Evolutionary conservation across 148 eudicot species (phyloP).

Genomic region (Talinum fruticosum): DNA sequence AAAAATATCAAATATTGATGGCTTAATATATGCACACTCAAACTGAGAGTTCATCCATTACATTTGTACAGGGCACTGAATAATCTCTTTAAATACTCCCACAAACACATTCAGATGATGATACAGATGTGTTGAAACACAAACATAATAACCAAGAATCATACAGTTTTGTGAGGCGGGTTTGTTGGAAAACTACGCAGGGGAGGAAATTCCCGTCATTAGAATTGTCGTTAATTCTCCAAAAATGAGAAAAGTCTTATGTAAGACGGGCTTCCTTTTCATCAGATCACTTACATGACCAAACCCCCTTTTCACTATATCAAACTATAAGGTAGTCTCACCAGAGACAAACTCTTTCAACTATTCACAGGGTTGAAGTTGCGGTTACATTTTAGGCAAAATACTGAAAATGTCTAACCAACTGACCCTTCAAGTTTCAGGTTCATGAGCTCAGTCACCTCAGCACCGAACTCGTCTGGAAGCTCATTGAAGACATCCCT

Average conservation of each 20-base stretch:
- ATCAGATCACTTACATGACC: too few relatives aligned
- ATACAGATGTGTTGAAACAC: constrained; percentile 7
- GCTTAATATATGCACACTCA: not conserved
- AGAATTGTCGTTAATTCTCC: too few relatives aligned
- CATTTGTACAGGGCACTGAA: not conserved
- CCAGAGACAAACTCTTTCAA: too few relatives aligned
- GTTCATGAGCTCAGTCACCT: constrained; percentile 94
- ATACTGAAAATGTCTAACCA: constrained; percentile 38
- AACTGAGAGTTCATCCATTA: not conserved
- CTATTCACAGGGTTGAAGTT: constrained; percentile 4
- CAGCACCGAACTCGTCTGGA: constrained; percentile 90
- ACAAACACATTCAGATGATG: not conserved
- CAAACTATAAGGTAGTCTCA: too few relatives aligned
- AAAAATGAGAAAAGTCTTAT: too few relatives aligned
- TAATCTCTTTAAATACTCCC: not conserved
- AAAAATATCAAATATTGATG: too few relatives aligned
- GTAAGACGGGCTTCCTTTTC: too few relatives aligned
- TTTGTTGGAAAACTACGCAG: too few relatives aligned
- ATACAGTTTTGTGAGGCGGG: not conserved
- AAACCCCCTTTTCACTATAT: too few relatives aligned
- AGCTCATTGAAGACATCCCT: constrained; percentile 87
- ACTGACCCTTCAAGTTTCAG: constrained; percentile 89
- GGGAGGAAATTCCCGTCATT: too few relatives aligned
- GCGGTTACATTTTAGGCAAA: not conserved
- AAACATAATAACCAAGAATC: constrained; percentile 4